Base-by-base conservation (phyloP, 495 filamentous ascomycete species). In the Venustampulla echinocandica region DNA sequence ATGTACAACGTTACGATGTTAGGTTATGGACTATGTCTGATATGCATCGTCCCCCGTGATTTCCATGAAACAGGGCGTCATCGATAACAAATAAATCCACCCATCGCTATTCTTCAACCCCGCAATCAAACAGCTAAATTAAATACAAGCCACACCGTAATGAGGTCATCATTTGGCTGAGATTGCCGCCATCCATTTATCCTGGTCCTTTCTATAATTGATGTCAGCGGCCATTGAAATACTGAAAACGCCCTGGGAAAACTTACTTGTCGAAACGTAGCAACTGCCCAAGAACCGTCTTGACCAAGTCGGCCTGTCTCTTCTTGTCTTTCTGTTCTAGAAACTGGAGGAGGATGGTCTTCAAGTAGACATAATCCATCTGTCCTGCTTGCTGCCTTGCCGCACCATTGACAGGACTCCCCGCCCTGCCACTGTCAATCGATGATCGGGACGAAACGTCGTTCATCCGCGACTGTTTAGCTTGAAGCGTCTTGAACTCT, bases 341-440 rank as follows among this genome's bases (percentile, higher is more conserved):
- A 56, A 98, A 96, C 63, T 96, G 90, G 34, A 97, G 65, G 19
- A 98, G 72, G 28, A 98, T 87, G 24, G 93, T 96, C 70, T 97
- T 97, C 48, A 98, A 62, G 61, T 98, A 98, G 57, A 87, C 79
- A 50, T 82, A 83, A 62, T 98, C 85, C 43, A 81, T 73, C 34
- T 55, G 46, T n/a, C 46, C 52, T 3, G 64, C 53, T 1, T 57
- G 59, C 36, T 47, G 48, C 2, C 54, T 56, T 18, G 50, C 50
- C 3, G 34, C 7, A 3, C 52, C 52, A 44, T 54, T 54, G 0
- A 50, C 37, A 9, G 50, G 46, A n/a, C 51, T 14, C 56, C 65
- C 25, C 10, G 65, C 58, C 18, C 51, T 50, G 11, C 56, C 56
- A 21, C 49, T 50, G 34, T 59, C 56, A 3, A 53, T 36, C 19